Conservation (phyloP, 768 basidiomycete species). For the Calocera cornea region DNA sequence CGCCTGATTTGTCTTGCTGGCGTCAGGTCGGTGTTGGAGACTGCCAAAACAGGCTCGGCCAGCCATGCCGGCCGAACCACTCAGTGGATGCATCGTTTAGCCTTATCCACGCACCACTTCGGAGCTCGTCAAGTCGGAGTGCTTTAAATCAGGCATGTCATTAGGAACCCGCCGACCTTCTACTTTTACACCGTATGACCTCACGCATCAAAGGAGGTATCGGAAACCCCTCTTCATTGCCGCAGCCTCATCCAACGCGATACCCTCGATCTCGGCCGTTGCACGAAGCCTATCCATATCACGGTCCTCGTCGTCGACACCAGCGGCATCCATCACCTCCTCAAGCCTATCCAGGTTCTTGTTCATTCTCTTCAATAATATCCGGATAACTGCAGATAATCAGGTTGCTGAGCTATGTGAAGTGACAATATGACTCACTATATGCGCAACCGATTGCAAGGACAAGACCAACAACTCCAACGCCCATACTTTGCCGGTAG, state of each 20-base stretch:
- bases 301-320: constrained; percentile 30
- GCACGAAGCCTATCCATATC: constrained; percentile 40
- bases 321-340: constrained; percentile 28
- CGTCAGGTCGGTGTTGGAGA: background rate
- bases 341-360: constrained; percentile 30
- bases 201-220: constrained; percentile 34
- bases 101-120: background rate
- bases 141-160: background rate
- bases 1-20: background rate
- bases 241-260: constrained; percentile 47
- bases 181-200: background rate
- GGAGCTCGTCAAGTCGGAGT: background rate
- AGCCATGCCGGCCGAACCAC: background rate
- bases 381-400: constrained; percentile 29
- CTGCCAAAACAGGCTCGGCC: background rate
- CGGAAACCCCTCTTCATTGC: constrained; percentile 43
- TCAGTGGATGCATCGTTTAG: background rate
- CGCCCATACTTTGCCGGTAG: constrained; percentile 1
- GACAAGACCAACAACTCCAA: background rate
- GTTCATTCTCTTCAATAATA: constrained; percentile 38
- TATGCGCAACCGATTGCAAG: constrained; percentile 23
- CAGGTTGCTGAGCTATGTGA: background rate
- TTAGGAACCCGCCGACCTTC: background rate
- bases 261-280: constrained; percentile 44
- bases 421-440: constrained; percentile 19